Percentiles rank a stretch among this genome's conserved stretches.
phyloP scores from a whole-genome alignment of 768 basidiomycete species.

The Floccularia luteovirens region DNA sequence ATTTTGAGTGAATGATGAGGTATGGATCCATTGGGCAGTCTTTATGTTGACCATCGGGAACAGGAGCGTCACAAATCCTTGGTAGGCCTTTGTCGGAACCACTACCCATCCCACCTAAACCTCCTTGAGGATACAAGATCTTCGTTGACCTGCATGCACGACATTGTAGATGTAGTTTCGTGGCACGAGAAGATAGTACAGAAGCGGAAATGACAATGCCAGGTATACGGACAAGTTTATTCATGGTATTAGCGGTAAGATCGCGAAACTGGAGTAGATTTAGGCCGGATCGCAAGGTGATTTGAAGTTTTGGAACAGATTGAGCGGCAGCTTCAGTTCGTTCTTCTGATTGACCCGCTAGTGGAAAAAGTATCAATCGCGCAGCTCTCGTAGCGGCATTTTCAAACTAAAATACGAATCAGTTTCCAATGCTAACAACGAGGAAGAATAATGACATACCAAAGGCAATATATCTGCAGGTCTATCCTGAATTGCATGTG shows the following conservation, averaged over 20 bases:
- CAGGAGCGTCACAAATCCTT: slow-evolving; percentile 77
- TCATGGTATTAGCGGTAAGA: slow-evolving; percentile 89
- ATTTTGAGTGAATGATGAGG: slow-evolving; percentile 91
- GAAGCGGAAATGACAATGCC: slow-evolving; percentile 98
- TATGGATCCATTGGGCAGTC: slow-evolving; percentile 96
- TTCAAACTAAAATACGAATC: slow-evolving; percentile 75
- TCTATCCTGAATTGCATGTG: slow-evolving; percentile 81
- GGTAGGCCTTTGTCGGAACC: slow-evolving; percentile 84
- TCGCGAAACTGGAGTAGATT: slow-evolving; percentile 94
- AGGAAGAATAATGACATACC: slow-evolving; percentile 34
- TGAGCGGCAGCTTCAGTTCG: slow-evolving; percentile 29
- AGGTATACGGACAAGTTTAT: slow-evolving; percentile 92
- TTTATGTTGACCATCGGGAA: slow-evolving; percentile 78
- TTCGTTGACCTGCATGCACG: slow-evolving; percentile 82
- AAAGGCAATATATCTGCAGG: slow-evolving; percentile 87
- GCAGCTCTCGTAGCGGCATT: slow-evolving; percentile 84
- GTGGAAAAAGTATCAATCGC: slow-evolving; percentile 74
- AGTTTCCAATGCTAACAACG: no score
- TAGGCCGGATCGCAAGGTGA: slow-evolving; percentile 83
- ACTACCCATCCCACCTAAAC: slow-evolving; percentile 80
- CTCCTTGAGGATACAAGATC: slow-evolving; percentile 67
- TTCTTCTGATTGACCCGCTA: slow-evolving; percentile 45
- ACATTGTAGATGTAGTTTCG: slow-evolving; percentile 88
- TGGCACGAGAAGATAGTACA: slow-evolving; percentile 87
- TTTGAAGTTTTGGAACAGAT: slow-evolving; percentile 64